These are phyloP conservation scores for Gossypium laxum DNA, from an alignment of 441 rosid genomes.

Conservation along the genomic window DNA sequence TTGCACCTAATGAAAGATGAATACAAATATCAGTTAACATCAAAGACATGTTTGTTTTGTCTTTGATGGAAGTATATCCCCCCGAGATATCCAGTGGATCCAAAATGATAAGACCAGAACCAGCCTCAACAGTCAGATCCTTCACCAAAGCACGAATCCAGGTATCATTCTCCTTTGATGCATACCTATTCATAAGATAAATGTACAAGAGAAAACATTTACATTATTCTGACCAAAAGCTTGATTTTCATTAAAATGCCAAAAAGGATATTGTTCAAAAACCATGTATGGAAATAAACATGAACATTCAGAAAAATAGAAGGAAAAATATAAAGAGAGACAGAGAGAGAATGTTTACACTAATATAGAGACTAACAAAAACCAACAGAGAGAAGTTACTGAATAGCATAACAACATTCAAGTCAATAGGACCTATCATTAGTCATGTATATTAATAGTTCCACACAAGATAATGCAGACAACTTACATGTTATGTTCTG, in stretches of 20 bases:
- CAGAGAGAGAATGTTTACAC: neutral
- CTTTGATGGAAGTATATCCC: slow-evolving; percentile 83
- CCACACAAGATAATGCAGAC: neutral
- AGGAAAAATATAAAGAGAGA: neutral
- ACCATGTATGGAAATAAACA: neutral
- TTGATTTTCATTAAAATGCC: neutral
- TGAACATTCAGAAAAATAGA: neutral
- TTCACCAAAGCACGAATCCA: slow-evolving; percentile 86
- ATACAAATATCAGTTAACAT: slow-evolving; percentile 74
- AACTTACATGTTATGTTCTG: neutral
- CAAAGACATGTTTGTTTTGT: slow-evolving; percentile 81
- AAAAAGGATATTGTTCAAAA: neutral
- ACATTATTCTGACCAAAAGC: neutral
- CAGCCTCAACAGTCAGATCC: slow-evolving; percentile 84
- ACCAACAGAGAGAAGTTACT: neutral
- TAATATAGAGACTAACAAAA: neutral
- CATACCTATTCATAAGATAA: slow-evolving; percentile 52
- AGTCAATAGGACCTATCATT: neutral
- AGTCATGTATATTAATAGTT: neutral
- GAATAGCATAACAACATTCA: neutral
- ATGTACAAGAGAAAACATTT: slow-evolving; percentile 15
- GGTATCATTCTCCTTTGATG: slow-evolving; percentile 85
- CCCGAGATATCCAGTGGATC: slow-evolving; percentile 86
- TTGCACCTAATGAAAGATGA: slow-evolving; percentile 81
- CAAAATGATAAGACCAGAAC: slow-evolving; percentile 90